Base-by-base conservation (phyloP, 1,284 basidiomycete genomes). In the Wolfiporia cocos region DNA sequence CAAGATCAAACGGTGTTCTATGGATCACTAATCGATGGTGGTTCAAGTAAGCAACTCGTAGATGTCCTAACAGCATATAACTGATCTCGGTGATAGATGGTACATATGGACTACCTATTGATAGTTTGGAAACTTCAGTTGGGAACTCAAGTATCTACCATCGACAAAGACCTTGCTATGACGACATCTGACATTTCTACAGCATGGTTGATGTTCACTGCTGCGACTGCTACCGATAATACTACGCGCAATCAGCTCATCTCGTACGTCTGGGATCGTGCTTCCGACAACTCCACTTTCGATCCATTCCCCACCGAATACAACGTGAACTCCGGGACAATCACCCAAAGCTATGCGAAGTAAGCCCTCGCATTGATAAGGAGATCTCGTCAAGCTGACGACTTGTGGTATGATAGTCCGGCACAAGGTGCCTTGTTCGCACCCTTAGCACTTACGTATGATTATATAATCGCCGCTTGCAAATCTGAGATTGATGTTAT, bases 191-290 rank as follows among this genome's bases (percentile, higher is more conserved):
- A 19, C 57, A 2, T 30, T 12, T 7, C 9, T 15, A 3, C 22
- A 58, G 59, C 53, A 3, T 59, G 59, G 59, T 44, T 36, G 1
- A 11, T 55, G 29, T 54, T 58, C 41, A 50, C 57, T 2, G 52
- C 57, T 1, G 52, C 55, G 5, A 50, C 47, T 4, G 45, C 44
- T 15, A 43, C 39, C 9, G 49, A 55, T 36, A 29, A 41, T 5
- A 39, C 35, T 22, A 45, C 55, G 9, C 53, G 53, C 17, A 39
- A 56, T 32, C 17, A 33, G 9, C 33, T 61, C 5, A 49, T 61
- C n/a, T 15, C 43, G 1, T 44, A 48, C 9, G 47, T 53, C 2
- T 56, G 54, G 55, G 37, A 36, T 15, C 51, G 49, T 17, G 50
- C 50, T 3, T 44, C 50, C 18, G 48, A 37, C 34, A 60, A 58